Evolutionary conservation across 2,329 filamentous ascomycete genomes (phyloP).

Genomic region (Daldinia sp.): DNA sequence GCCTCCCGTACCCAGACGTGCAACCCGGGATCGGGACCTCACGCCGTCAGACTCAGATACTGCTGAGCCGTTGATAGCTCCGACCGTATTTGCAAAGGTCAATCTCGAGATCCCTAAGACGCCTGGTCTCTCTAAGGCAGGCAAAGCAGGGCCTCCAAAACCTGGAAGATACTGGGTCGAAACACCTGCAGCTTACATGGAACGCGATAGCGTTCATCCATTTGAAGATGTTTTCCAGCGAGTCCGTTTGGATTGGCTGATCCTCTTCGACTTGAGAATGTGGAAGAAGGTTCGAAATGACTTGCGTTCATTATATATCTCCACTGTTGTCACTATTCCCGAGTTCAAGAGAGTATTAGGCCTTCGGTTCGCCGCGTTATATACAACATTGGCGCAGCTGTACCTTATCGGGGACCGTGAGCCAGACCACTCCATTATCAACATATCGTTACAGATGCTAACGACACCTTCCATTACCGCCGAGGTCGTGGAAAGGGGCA

Average conservation of each 20-base stretch:
- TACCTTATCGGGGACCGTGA: constrained; percentile 96
- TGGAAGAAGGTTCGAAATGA: constrained; percentile 97
- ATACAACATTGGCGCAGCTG: constrained; percentile 90
- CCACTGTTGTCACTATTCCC: constrained; percentile 92
- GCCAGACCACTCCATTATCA: constrained; percentile 98
- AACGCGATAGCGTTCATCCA: constrained; percentile 68
- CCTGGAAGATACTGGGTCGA: constrained; percentile 87
- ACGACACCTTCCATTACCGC: constrained; percentile 96
- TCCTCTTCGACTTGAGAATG: constrained; percentile 91
- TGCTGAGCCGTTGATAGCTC: constrained; percentile 70
- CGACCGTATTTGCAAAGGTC: constrained; percentile 68
- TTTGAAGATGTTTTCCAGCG: constrained; percentile 91
- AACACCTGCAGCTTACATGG: constrained; percentile 74
- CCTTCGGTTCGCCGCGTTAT: constrained; percentile 91
- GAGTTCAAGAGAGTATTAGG: constrained; percentile 95
- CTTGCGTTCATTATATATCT: constrained; percentile 92
- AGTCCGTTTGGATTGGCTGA: constrained; percentile 90
- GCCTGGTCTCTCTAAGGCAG: constrained; percentile 60
- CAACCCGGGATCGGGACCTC: constrained; percentile 63
- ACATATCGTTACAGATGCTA: constrained; percentile 93
- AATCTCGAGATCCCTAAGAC: constrained; percentile 83
- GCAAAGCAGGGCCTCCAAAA: constrained; percentile 61
- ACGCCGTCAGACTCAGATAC: constrained; percentile 79
- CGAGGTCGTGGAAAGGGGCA: constrained; percentile 92
- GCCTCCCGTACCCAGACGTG: constrained; percentile 58